Conservation (phyloP, 2,329 filamentous ascomycete species). For the Neopestalotiopsis clavispora region DNA sequence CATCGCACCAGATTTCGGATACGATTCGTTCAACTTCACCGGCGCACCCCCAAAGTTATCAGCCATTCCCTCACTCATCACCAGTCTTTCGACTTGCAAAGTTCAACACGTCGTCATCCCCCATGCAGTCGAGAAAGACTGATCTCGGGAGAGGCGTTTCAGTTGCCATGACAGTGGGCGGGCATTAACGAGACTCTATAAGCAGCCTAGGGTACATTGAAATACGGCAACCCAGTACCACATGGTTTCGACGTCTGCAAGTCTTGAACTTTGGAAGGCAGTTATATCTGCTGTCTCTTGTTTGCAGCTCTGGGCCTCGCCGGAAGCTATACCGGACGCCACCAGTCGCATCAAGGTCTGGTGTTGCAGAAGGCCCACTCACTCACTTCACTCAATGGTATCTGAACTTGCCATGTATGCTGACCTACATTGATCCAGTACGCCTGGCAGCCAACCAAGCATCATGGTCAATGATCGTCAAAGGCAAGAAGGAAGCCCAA, state of each 20-base stretch:
- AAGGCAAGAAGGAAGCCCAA: neutral
- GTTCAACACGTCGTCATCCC: neutral
- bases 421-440: neutral
- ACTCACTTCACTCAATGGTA: neutral
- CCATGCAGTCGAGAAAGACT: neutral
- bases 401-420: neutral
- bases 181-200: neutral
- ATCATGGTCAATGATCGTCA: neutral
- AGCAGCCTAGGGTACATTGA: no score
- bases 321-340: neutral
- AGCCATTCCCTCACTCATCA: neutral
- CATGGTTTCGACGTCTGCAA: neutral
- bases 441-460: neutral
- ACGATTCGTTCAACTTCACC: slow-evolving; percentile 2
- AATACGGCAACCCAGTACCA: neutral
- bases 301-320: neutral
- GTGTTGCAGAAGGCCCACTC: neutral
- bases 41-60: neutral
- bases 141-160: neutral
- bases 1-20: slow-evolving; percentile 2
- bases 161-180: neutral
- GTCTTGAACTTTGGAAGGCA: neutral
- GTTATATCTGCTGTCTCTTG: neutral
- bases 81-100: neutral
- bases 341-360: neutral